Conservation (phyloP, 257 asterid genomes). For the Perilla frutescens region DNA sequence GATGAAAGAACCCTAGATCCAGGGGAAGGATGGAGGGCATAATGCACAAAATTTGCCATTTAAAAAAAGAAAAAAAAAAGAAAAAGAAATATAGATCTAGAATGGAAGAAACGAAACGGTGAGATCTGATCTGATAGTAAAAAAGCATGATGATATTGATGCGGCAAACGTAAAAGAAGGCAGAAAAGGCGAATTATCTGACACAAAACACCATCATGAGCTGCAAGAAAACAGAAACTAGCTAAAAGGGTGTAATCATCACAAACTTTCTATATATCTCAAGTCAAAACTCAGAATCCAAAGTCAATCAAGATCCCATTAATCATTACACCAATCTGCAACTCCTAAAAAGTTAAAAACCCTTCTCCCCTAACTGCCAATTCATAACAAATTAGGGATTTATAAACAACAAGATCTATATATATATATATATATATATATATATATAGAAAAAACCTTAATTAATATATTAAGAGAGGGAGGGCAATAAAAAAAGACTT, state of each 20-base stretch:
- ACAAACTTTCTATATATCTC: slow-evolving; percentile 27
- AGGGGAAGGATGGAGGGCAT: neutral
- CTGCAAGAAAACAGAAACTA: slow-evolving; percentile 24
- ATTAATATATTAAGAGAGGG: no score
- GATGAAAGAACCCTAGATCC: neutral
- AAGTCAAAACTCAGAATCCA: neutral
- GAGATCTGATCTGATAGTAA: slow-evolving; percentile 33
- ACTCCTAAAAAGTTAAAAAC: neutral
- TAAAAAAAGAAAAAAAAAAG: neutral
- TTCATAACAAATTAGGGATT: neutral
- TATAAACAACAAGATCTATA: neutral
- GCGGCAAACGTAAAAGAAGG: slow-evolving; percentile 16
- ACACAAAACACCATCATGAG: slow-evolving; percentile 44
- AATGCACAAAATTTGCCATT: no score
- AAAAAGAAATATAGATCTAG: slow-evolving; percentile 8
- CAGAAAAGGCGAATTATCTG: slow-evolving; percentile 34
- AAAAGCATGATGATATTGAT: slow-evolving; percentile 20
- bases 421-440: neutral
- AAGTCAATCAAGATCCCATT: slow-evolving; percentile 48
- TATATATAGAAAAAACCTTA: no score
- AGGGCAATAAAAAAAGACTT: neutral
- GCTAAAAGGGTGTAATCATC: slow-evolving; percentile 41
- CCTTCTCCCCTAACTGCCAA: neutral
- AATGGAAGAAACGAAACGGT: neutral
- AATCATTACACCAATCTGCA: slow-evolving; percentile 63